Conservation (phyloP, 352 stramenopile species). For the Phytophthora multivora region DNA sequence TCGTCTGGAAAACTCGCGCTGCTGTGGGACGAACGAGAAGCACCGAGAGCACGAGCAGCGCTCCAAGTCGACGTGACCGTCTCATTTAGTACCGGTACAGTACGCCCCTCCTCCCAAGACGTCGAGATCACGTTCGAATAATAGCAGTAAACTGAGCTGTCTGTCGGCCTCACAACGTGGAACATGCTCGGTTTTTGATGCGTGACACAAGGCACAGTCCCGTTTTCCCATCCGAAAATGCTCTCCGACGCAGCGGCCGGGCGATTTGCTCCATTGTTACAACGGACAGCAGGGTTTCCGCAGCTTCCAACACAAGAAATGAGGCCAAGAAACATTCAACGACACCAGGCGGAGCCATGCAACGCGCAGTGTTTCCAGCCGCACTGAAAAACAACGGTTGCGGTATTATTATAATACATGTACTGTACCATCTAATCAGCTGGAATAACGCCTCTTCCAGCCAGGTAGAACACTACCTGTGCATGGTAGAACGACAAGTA, state of each 20-base stretch:
- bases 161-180: neutral
- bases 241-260: constrained; percentile 5
- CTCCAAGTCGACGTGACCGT: constrained; percentile 20
- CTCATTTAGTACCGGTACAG: too few relatives aligned
- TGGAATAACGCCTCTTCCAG: neutral
- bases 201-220: constrained; percentile 19
- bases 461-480: too few relatives aligned
- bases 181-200: constrained; percentile 27
- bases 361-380: constrained; percentile 27
- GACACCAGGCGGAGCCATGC: constrained; percentile 27
- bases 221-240: constrained; percentile 26
- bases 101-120: constrained; percentile 3
- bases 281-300: constrained; percentile 14
- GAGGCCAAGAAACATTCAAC: constrained; percentile 8
- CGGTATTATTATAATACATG: too few relatives aligned
- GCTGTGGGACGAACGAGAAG: neutral
- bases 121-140: constrained; percentile 28
- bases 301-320: constrained; percentile 13
- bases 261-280: constrained; percentile 30
- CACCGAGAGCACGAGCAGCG: constrained; percentile 11
- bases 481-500: too few relatives aligned
- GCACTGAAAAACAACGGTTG: neutral
- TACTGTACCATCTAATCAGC: neutral
- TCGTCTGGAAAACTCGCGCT: constrained; percentile 9
- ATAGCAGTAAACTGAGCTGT: constrained; percentile 21